Evolutionary conservation across 2,329 filamentous ascomycete genomes (phyloP).

Genomic region (Beauveria pseudobassiana): DNA sequence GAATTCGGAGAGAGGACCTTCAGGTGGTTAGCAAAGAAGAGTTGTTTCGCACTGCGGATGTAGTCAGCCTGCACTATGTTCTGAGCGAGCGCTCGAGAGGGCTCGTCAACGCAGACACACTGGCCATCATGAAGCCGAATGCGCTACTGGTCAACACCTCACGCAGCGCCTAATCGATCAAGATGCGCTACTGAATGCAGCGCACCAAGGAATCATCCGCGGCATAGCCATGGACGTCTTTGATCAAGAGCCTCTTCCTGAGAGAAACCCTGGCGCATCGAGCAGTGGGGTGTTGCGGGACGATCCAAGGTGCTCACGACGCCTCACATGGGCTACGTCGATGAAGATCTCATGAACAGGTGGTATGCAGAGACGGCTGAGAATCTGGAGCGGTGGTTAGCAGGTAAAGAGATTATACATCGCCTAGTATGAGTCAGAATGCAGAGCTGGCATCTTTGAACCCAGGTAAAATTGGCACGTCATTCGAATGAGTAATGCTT

Average conservation of each 20-base stretch:
- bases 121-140: conserved; percentile 52
- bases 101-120: conserved; percentile 48
- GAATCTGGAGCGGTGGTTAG: conserved; percentile 49
- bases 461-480: not conserved
- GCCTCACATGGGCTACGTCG: conserved; percentile 69
- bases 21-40: conserved; percentile 53
- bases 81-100: conserved; percentile 55
- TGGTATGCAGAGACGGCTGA: conserved; percentile 63
- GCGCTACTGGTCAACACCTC: conserved; percentile 67
- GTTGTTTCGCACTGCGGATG: conserved; percentile 53
- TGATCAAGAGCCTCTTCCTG: conserved; percentile 60
- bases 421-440: not conserved
- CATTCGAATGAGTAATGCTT: not conserved
- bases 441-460: not conserved
- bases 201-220: conserved; percentile 52
- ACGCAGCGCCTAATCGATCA: conserved; percentile 64
- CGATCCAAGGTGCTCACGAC: conserved; percentile 55
- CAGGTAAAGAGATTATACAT: conserved; percentile 15
- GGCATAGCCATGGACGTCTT: conserved; percentile 70
- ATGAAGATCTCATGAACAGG: conserved; percentile 52
- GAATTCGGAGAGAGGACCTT: conserved; percentile 43
- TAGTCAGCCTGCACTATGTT: conserved; percentile 62
- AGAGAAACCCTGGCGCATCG: conserved; percentile 59
- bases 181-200: conserved; percentile 48
- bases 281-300: conserved; percentile 53